Evolutionary conservation across 2,329 filamentous ascomycete species (phyloP).

Genomic region (Fonsecaea nubica): DNA sequence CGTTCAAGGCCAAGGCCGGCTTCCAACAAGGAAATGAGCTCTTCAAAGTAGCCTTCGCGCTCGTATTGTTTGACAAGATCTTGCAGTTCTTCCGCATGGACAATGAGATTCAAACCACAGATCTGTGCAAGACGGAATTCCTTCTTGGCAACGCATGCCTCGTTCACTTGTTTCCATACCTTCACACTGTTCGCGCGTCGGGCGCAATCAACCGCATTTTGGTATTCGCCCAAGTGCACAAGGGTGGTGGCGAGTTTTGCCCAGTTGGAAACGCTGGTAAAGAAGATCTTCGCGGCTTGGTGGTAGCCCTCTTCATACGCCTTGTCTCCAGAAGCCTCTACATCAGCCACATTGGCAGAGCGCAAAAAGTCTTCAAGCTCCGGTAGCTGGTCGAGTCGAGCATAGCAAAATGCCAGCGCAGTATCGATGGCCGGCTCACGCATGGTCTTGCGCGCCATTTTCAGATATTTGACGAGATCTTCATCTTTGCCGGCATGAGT

Average conservation of each 20-base stretch:
- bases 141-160: constrained; percentile 95
- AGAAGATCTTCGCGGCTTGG: constrained; percentile 99
- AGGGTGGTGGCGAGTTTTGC: constrained; percentile 97
- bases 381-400: constrained; percentile 85
- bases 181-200: constrained; percentile 99
- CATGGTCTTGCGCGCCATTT: constrained; percentile 96
- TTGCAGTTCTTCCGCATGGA: constrained; percentile 93
- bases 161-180: constrained; percentile 98
- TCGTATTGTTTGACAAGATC: constrained; percentile 97
- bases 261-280: constrained; percentile 98
- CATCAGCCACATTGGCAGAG: constrained; percentile 89
- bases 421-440: constrained; percentile 94
- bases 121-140: constrained; percentile 99
- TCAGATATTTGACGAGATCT: constrained; percentile 93
- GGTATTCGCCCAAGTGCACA: constrained; percentile 96
- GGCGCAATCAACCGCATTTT: constrained; percentile 95
- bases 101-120: constrained; percentile 95
- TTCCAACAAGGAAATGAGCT: constrained; percentile 92
- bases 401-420: constrained; percentile 89
- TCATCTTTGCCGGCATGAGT: constrained; percentile 97
- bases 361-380: constrained; percentile 97
- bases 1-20: constrained; percentile 92
- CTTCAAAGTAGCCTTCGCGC: constrained; percentile 95
- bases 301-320: constrained; percentile 93
- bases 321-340: constrained; percentile 97